These are phyloP conservation scores for Astrothelium subdiscretum DNA, from an alignment of 495 filamentous ascomycete genomes.

Conservation along the genomic window DNA sequence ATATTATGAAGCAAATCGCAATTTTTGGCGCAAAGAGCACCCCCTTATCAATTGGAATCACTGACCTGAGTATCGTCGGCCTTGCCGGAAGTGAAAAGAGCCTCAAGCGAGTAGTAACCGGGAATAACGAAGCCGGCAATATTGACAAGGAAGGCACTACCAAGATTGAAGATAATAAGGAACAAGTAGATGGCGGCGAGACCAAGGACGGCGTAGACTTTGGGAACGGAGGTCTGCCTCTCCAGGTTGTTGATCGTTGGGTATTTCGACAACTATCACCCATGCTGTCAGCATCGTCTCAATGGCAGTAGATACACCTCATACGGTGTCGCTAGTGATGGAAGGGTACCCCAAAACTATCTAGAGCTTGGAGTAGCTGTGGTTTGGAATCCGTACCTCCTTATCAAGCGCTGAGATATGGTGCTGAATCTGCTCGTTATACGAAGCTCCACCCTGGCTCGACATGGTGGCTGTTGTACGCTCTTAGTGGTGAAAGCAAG, in stretches of 20 bases:
- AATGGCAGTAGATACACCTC: conserved; percentile 12
- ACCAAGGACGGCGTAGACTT: conserved; percentile 90
- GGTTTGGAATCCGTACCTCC: conserved; percentile 55
- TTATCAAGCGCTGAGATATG: conserved; percentile 88
- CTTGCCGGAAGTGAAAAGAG: conserved; percentile 72
- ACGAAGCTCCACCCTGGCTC: conserved; percentile 36
- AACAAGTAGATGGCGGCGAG: conserved; percentile 85
- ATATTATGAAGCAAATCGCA: too few species aligned
- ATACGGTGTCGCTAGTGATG: too few species aligned
- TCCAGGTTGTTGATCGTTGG: conserved; percentile 90
- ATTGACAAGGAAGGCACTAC: conserved; percentile 92
- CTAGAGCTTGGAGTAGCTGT: not conserved
- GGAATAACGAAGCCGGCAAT: conserved; percentile 88
- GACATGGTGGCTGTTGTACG: conserved; percentile 40
- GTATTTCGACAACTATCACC: conserved; percentile 83
- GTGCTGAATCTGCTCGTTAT: conserved; percentile 61
- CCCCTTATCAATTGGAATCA: too few species aligned
- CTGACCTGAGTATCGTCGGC: conserved; percentile 82
- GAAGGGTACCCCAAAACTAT: too few species aligned
- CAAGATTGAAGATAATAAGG: conserved; percentile 98
- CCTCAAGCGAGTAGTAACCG: conserved; percentile 88
- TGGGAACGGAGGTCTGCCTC: conserved; percentile 86
- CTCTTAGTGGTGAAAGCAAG: not conserved
- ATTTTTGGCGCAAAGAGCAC: too few species aligned
- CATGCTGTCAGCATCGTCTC: conserved; percentile 1